A percentile compares a stretch with the other conserved stretches of the same genome.
Conservation (phyloP, 331 rosid genomes). For the Quercus tomentella region DNA sequence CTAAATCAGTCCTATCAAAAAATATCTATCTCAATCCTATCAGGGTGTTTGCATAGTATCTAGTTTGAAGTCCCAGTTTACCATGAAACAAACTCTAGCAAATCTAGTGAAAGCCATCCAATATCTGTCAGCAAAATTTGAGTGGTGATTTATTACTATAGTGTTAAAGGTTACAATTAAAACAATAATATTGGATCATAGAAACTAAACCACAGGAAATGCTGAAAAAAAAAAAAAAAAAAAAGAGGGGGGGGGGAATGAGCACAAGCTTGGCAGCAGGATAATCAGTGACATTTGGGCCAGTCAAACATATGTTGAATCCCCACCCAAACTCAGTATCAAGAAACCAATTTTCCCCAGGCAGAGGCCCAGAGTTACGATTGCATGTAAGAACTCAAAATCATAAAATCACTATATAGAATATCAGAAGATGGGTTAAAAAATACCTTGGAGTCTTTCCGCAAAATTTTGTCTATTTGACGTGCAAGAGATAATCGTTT, state of each 20-base stretch:
- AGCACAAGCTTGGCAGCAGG: neutral
- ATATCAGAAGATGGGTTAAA: neutral
- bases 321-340: slow-evolving; percentile 5
- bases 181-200: neutral
- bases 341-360: slow-evolving; percentile 2
- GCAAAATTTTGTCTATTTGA: slow-evolving; percentile 78
- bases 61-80: no score
- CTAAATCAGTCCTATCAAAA: no score
- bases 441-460: slow-evolving; percentile 80
- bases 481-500: slow-evolving; percentile 82
- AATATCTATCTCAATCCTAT: no score
- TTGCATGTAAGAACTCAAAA: slow-evolving; percentile 13
- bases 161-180: neutral
- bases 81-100: no score
- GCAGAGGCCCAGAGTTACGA: neutral
- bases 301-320: neutral
- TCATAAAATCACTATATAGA: neutral
- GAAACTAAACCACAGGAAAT: neutral
- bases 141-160: no score
- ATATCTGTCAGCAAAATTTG: no score
- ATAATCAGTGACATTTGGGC: neutral
- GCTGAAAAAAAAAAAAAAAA: no score
- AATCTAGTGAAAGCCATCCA: no score
- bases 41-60: no score
- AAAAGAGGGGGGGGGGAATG: neutral